Percentiles rank a stretch among this genome's conserved stretches.
These are phyloP conservation scores for Penicillium thymicola DNA, from an alignment of 2,329 filamentous ascomycete species.

Conservation along the genomic window DNA sequence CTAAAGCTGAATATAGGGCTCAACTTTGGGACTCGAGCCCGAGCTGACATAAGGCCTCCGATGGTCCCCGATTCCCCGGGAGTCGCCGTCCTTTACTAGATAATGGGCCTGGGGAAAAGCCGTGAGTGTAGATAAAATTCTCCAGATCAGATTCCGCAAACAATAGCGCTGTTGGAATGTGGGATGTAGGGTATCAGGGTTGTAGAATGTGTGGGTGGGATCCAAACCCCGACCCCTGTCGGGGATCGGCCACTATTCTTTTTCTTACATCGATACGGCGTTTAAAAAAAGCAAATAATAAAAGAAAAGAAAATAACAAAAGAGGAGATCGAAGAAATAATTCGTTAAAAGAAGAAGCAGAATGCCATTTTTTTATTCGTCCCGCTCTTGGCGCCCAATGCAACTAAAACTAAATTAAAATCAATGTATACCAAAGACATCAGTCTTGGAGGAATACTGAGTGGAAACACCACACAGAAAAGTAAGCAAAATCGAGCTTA, in stretches of 20 bases:
- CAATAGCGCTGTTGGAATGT: neutral
- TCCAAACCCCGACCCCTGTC: neutral
- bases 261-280: neutral
- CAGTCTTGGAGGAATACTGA: conserved; percentile 7
- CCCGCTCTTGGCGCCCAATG: conserved; percentile 23
- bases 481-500: neutral
- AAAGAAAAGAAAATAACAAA: neutral
- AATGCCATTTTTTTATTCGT: conserved; percentile 17
- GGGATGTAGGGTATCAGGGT: neutral
- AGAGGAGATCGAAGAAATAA: neutral
- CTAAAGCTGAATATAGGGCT: neutral
- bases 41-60: conserved; percentile 1
- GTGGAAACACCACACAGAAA: conserved; percentile 1
- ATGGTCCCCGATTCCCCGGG: conserved; percentile 1
- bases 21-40: neutral
- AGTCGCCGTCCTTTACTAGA: neutral
- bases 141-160: neutral
- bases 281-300: neutral
- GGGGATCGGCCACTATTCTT: neutral
- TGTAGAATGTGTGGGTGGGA: neutral
- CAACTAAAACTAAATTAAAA: conserved; percentile 17
- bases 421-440: conserved; percentile 14
- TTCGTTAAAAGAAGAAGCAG: neutral
- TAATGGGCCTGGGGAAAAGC: neutral
- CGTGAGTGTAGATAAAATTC: neutral